phyloP scores from a whole-genome alignment of 345 rosid species.

The Draba incana region DNA sequence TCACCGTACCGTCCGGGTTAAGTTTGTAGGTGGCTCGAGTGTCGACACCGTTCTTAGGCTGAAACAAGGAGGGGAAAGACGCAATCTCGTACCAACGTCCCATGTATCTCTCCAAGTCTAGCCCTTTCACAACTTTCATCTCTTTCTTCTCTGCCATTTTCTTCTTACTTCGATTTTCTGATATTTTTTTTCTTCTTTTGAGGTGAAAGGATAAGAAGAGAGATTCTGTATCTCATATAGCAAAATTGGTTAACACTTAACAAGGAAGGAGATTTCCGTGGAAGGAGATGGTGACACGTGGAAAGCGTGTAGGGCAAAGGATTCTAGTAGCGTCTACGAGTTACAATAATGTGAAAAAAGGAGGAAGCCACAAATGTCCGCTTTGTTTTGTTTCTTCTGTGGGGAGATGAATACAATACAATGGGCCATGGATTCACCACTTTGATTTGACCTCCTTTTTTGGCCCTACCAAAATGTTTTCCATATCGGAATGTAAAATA shows the following conservation, averaged over 20 bases:
- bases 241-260: not conserved
- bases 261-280: constrained; percentile 28
- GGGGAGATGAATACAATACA: constrained; percentile 5
- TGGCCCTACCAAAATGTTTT: not conserved
- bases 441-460: constrained; percentile 15
- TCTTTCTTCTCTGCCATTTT: constrained; percentile 50
- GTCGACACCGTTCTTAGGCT: constrained; percentile 73
- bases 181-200: not conserved
- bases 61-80: constrained; percentile 76
- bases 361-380: constrained; percentile 22
- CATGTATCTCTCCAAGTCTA: constrained; percentile 76
- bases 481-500: not conserved
- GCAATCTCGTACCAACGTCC: constrained; percentile 98
- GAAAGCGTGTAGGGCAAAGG: constrained; percentile 36
- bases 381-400: not conserved
- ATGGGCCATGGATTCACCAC: constrained; percentile 12
- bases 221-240: constrained; percentile 11
- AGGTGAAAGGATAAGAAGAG: constrained; percentile 19
- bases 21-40: constrained; percentile 83
- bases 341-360: constrained; percentile 5
- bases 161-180: constrained; percentile 22
- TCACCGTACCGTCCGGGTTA: constrained; percentile 71
- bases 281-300: constrained; percentile 41
- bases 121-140: constrained; percentile 75
- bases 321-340: constrained; percentile 34